Conservation (phyloP, 192 early-diverging fungal genomes). For the Pecoramyces ruminantium region DNA sequence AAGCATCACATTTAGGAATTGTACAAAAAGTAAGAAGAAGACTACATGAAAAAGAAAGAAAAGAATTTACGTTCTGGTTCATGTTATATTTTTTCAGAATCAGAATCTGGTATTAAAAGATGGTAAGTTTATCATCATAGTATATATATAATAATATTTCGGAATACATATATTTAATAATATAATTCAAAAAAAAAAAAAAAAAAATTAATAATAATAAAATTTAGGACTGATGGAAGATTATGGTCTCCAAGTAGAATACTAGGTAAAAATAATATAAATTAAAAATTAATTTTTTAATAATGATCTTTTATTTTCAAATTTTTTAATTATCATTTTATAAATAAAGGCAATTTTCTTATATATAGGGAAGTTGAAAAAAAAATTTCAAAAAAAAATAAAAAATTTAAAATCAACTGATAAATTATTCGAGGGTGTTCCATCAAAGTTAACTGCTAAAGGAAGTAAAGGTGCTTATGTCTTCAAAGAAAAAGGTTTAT, state of each 20-base stretch:
- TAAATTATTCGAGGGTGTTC: not conserved
- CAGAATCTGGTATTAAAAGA: conserved; percentile 8
- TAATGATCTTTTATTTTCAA: no score
- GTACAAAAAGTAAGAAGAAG: conserved; percentile 49
- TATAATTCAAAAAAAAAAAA: no score
- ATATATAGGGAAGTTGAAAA: conserved; percentile 54
- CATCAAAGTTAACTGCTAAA: not conserved
- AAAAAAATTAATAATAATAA: no score
- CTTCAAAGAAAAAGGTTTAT: not conserved
- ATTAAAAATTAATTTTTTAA: no score
- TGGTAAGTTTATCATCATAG: no score
- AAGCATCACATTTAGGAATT: conserved; percentile 52
- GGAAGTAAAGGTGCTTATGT: not conserved
- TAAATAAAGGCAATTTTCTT: conserved; percentile 42
- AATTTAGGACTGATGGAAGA: conserved; percentile 47
- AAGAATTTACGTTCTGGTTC: conserved; percentile 53
- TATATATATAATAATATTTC: no score
- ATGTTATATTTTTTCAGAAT: conserved; percentile 68
- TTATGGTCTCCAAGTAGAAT: conserved; percentile 45
- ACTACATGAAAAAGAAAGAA: conserved; percentile 56
- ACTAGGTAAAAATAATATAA: not conserved
- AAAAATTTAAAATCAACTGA: not conserved
- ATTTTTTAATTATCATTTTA: no score
- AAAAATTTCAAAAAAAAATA: conserved; percentile 12
- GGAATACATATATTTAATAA: no score